phyloP scores from a whole-genome alignment of 148 eudicot genomes.

The Linanthus parryae region DNA sequence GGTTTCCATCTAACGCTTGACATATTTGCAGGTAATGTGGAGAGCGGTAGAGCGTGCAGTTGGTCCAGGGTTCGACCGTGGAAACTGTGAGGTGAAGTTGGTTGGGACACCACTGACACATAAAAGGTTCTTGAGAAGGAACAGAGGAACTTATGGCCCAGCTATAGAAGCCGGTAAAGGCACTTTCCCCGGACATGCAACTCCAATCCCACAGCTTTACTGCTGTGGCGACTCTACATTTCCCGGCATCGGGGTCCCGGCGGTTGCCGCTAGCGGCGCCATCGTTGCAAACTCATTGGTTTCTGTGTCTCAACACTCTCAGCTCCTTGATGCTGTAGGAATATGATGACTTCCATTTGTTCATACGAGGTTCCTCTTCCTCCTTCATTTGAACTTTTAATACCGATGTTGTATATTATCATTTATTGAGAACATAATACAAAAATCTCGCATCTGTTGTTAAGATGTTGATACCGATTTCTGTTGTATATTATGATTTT shows the following conservation, averaged over 20 bases:
- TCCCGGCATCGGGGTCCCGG: conserved; percentile 96
- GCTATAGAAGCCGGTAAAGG: conserved; percentile 82
- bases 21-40: conserved; percentile 97
- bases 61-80: conserved; percentile 73
- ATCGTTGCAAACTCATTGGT: conserved; percentile 92
- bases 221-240: conserved; percentile 98
- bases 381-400: too few species aligned
- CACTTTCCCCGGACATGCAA: conserved; percentile 81
- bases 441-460: too few species aligned
- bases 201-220: conserved; percentile 69
- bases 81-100: conserved; percentile 76
- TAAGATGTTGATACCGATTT: too few species aligned
- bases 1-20: too few species aligned
- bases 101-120: conserved; percentile 95
- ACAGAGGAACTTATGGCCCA: conserved; percentile 95
- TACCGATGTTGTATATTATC: too few species aligned
- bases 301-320: conserved; percentile 81
- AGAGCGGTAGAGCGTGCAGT: conserved; percentile 77
- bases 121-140: conserved; percentile 68
- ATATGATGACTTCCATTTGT: conserved; percentile 1
- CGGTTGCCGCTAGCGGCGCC: conserved; percentile 99
- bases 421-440: too few species aligned
- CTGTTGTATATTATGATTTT: too few species aligned
- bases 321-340: conserved; percentile 42
- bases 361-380: too few species aligned